Evolutionary conservation across 495 filamentous ascomycete genomes (phyloP), one percentile per base, ranked within the genome.

Genomic region (Immersiella caudata): DNA sequence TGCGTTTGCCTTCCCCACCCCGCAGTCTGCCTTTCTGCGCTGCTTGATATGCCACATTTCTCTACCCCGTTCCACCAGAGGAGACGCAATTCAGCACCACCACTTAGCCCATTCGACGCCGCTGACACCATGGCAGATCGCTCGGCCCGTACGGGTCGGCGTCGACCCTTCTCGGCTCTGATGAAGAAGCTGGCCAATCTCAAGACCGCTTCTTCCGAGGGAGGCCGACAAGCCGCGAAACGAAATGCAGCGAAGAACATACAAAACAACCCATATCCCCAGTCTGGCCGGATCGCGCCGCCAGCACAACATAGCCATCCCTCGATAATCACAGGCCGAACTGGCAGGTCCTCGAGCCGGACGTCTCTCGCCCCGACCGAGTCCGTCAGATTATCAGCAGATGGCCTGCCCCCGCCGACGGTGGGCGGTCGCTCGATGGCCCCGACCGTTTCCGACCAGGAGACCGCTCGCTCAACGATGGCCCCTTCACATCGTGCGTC

Each of bases 121-220:
- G 61, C 70, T 74, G 66, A 76, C 66, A 61, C 51, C 55, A 77
- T 75, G 68, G 27, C 72, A 80, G 80, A 80, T 64, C 77, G 79
- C 61, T 62, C 77, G 73, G 83, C 77, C 64, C 83, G 83, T 35
- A 65, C 72, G 46, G 80, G 79, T 51, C 90, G 93, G 62, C 90
- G 93, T 60, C 89, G 90, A 59, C 94, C 94, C 6, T 97, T 99
- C 77, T 88, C 94, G 24, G 90, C 87, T 52, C 93, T 94, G 90
- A 92, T 99, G 88, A 97, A 94, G 83, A 93, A 94, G 68, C 86
- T 99, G 27, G 89, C 93, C 33, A 95, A 88, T 74, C 85, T 97
- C 68, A 97, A 94, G 77, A 84, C 78, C 67, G 84, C 84, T 9
- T 82, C 85, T 5, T 79, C 76, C 14, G 73, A 80, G 21, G 75